These are phyloP conservation scores for Nakaseomyces uthaithaninus DNA, from an alignment of 1,139 yeast species.

Conservation along the genomic window DNA sequence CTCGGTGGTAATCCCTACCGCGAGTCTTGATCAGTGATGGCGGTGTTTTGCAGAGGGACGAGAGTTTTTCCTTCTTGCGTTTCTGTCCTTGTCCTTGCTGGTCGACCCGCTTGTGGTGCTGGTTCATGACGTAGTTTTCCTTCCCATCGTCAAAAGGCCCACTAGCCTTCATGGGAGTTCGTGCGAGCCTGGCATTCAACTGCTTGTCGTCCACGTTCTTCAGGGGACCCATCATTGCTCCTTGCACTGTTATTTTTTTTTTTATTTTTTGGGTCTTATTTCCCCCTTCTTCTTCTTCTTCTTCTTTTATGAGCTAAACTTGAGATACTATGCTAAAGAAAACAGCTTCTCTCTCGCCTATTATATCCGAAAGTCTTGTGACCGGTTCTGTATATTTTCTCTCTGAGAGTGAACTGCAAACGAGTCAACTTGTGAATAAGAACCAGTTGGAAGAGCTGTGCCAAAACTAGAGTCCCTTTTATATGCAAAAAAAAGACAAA, in stretches of 20 bases:
- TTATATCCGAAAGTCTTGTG: neutral
- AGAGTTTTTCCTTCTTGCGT: slow-evolving; percentile 76
- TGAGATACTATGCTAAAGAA: neutral
- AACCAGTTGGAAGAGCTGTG: too few species aligned
- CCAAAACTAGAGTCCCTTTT: too few species aligned
- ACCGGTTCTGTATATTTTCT: neutral
- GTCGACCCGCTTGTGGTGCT: slow-evolving; percentile 56
- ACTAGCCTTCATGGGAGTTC: slow-evolving; percentile 27
- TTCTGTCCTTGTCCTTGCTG: slow-evolving; percentile 26
- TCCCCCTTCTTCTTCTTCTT: neutral
- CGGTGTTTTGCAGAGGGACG: slow-evolving; percentile 85
- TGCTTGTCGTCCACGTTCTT: slow-evolving; percentile 31
- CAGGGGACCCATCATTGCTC: slow-evolving; percentile 29
- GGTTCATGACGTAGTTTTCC: slow-evolving; percentile 93
- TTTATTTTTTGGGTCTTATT: neutral
- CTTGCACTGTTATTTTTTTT: neutral
- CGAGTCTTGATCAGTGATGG: slow-evolving; percentile 84
- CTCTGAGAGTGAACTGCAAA: neutral
- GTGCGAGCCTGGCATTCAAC: slow-evolving; percentile 27
- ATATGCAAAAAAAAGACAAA: neutral
- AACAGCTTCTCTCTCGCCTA: neutral
- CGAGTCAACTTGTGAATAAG: too few species aligned
- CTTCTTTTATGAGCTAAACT: neutral
- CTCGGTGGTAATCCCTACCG: slow-evolving; percentile 88
- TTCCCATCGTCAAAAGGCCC: slow-evolving; percentile 49